These are phyloP conservation scores for Naganishia antarctica DNA, from an alignment of 768 basidiomycete genomes.

Conservation along the genomic window DNA sequence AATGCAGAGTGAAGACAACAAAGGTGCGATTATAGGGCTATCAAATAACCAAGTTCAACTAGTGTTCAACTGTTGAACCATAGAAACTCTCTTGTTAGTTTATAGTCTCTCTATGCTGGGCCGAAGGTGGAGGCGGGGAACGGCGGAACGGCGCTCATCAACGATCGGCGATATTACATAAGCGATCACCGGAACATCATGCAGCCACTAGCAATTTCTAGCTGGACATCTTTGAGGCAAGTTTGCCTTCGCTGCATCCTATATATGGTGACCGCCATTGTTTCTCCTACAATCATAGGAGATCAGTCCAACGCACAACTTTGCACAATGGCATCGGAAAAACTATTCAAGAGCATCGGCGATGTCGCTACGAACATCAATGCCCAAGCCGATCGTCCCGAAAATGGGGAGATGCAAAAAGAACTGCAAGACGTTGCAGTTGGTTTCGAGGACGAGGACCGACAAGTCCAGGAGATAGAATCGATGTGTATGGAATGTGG, in stretches of 20 bases:
- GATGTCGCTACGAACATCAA: constrained; percentile 57
- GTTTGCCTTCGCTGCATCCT: neutral
- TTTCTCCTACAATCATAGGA: too few species aligned
- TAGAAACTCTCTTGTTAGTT: too few species aligned
- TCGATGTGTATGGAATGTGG: constrained; percentile 91
- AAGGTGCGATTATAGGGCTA: too few species aligned
- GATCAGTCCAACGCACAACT: neutral
- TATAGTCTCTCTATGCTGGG: too few species aligned
- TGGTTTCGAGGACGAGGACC: constrained; percentile 53
- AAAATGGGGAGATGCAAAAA: too few species aligned
- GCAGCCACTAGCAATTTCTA: constrained; percentile 11
- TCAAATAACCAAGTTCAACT: too few species aligned
- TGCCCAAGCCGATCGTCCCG: constrained; percentile 42
- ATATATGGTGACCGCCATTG: too few species aligned
- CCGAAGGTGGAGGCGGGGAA: constrained; percentile 1
- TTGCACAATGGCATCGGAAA: constrained; percentile 27
- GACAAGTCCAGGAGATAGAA: constrained; percentile 74
- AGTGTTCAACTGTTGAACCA: too few species aligned
- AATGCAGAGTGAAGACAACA: too few species aligned
- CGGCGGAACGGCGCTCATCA: too few species aligned
- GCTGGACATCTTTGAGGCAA: too few species aligned
- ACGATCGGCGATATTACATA: neutral
- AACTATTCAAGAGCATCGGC: constrained; percentile 62
- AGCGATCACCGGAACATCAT: too few species aligned
- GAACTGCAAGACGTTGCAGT: constrained; percentile 16